Evolutionary conservation across 805 yeast genomes (phyloP), one percentile per base, ranked within the genome.

Genomic region (Ogataea wickerhamii): DNA sequence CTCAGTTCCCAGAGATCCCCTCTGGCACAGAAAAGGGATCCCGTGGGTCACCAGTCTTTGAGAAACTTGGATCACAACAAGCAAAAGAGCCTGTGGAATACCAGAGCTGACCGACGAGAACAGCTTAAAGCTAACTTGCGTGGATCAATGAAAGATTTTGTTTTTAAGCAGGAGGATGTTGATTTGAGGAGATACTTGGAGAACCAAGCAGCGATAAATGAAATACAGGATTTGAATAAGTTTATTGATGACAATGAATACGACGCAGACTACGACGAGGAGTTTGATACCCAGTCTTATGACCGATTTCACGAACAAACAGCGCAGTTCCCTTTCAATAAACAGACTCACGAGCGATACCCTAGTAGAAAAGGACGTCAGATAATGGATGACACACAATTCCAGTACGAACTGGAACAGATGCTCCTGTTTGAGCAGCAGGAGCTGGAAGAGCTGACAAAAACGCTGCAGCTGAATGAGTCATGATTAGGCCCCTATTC

Each of bases 391-490:
- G 32, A 20, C 13, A 17, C 19, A 18, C 14, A 20, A 8, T 44
- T 44, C 7, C 56, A 58, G 32, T 33, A 43, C 21, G 56, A 60
- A 31, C 34, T 61, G 18, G 61, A 58, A 32, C 59, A 60, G 33
- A 44, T 56, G 50, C 34, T 55, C 21, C 31, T 44, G 17, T 33
- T 56, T 24, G 56, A 56, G 32, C 48, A 45, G 43, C 30, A 48
- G 34, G 64, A 61, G 36, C 38, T 61, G 32, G 64, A 61, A 32
- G 57, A 52, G 30, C 36, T 61, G 41, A 48, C 62, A 2, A 46
- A 43, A 33, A 54, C 45, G 22, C 29, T 54, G 41, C 45, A 37
- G 13, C 40, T 49, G 36, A 41, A 40, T 18, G 43, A 37, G 20
- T 23, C 17, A 30, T 33, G 36, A 36, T n/a, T n/a, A n/a, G n/a